Evolutionary conservation across 2,329 filamentous ascomycete genomes (phyloP).

Genomic region (Xylariales sp.): DNA sequence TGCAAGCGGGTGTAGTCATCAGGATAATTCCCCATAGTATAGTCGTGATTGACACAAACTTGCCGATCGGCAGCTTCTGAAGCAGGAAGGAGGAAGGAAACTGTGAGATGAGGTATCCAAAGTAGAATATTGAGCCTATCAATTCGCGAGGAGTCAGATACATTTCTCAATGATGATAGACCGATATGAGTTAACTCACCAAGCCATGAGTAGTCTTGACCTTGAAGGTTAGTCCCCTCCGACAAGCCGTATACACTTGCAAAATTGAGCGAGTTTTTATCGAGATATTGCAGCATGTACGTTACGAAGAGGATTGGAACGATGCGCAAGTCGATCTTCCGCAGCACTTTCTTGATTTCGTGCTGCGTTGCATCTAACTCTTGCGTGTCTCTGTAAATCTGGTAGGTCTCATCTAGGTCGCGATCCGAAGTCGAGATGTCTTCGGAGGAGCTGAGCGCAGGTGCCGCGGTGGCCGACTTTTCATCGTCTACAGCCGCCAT

Average conservation of each 20-base stretch:
- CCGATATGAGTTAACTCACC: constrained; percentile 16
- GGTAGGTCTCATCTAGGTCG: constrained; percentile 28
- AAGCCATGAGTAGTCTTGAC: constrained; percentile 49
- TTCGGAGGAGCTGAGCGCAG: constrained; percentile 10
- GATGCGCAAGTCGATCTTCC: constrained; percentile 27
- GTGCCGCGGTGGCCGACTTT: constrained; percentile 8
- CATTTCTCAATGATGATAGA: background rate
- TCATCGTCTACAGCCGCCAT: constrained; percentile 13
- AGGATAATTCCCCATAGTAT: constrained; percentile 45
- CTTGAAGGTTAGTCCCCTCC: constrained; percentile 40
- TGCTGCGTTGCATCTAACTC: constrained; percentile 19
- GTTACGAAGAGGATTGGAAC: constrained; percentile 27
- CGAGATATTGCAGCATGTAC: constrained; percentile 29
- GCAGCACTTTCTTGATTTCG: constrained; percentile 24
- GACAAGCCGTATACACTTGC: constrained; percentile 44
- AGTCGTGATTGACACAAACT: constrained; percentile 38
- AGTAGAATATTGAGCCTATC: constrained; percentile 45
- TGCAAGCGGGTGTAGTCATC: constrained; percentile 44
- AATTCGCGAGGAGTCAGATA: background rate
- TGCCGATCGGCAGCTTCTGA: constrained; percentile 43
- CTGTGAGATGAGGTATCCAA: constrained; percentile 43
- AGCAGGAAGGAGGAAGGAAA: constrained; percentile 41
- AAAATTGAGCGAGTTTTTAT: constrained; percentile 44
- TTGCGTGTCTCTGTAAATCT: constrained; percentile 21
- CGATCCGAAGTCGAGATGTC: constrained; percentile 16